Evolutionary conservation across 257 asterid species (phyloP), one percentile per base, ranked within the genome.

Genomic region (Jacaranda copaia): DNA sequence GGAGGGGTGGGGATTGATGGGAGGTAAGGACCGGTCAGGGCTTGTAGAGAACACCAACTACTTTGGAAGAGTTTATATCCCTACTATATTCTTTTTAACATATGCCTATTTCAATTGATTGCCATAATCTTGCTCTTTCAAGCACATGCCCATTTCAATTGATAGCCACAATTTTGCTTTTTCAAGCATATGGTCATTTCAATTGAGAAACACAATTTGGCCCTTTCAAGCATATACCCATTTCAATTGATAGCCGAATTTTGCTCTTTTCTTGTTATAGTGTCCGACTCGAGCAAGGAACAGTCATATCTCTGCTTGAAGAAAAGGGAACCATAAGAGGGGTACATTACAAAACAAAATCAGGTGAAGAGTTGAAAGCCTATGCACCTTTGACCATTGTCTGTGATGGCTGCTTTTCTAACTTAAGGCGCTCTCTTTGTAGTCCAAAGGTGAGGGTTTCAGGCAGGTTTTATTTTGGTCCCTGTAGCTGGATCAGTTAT

Each of bases 331-430:
- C 83, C 14, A 82, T 90, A 46, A 84, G 68, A 85, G 96, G 96
- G 25, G 93, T 88, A 18, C 91, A 83, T 56, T 90, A 88, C 83
- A 90, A 84, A 68, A 78, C 79, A 38, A 90, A 84, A 73, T 73
- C 84, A 43, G 93, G 89, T n/a, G 85, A 86, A 77, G 93, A 88
- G 69, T 36, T 79, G 62, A 84, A 77, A 63, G 86, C 93, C 5
- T 82, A 79, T 78, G 91, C 96, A 19, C 90, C 96, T 72, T 77
- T 90, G 13, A 90, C 96, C 16, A 69, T 90, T 68, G 96, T 90
- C 4, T 90, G 96, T 56, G 96, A 90, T 74, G 96, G 93, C n/a
- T 90, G 96, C 79, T 90, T 85, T 79, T 90, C 96, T 36, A 90
- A 88, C 77, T 83, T 90, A 52, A 80, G 96, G 6, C 89, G 93